A percentile compares a stretch with the other conserved stretches of the same genome.
Evolutionary conservation across 352 stramenopile genomes (phyloP).

Genomic region (Phytophthora parvispora): DNA sequence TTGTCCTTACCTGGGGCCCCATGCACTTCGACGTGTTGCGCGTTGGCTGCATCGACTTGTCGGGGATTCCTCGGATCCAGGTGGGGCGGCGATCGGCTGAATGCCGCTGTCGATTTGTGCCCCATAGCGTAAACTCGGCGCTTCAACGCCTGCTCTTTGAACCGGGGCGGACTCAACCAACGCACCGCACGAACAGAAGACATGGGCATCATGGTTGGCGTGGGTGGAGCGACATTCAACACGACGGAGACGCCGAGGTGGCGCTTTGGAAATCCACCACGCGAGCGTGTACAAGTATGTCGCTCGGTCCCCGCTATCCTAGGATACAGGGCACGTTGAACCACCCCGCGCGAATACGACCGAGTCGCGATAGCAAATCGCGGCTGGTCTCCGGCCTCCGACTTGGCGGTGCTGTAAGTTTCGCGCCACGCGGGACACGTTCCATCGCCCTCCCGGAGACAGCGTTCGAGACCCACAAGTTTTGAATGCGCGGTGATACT

Average conservation of each 20-base stretch:
- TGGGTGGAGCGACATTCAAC: slow-evolving; percentile 10
- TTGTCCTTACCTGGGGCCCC: background rate
- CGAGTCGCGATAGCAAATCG: background rate
- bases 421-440: background rate
- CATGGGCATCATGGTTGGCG: background rate
- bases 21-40: background rate
- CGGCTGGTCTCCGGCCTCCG: background rate
- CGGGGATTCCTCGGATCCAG: slow-evolving; percentile 18
- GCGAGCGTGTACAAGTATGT: too few relatives aligned
- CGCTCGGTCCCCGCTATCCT: too few relatives aligned
- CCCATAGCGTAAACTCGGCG: slow-evolving; percentile 1
- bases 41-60: background rate
- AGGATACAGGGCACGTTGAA: background rate
- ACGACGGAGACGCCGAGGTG: slow-evolving; percentile 5
- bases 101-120: background rate
- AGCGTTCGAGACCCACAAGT: background rate
- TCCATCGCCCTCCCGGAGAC: background rate
- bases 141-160: slow-evolving; percentile 6
- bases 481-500: background rate
- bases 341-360: too few relatives aligned
- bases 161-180: slow-evolving; percentile 31
- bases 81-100: background rate
- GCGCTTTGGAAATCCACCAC: background rate
- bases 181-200: background rate
- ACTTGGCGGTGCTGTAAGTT: background rate